Base-by-base conservation (phyloP, 306 rosid genomes). In the Rosa lucieae region DNA sequence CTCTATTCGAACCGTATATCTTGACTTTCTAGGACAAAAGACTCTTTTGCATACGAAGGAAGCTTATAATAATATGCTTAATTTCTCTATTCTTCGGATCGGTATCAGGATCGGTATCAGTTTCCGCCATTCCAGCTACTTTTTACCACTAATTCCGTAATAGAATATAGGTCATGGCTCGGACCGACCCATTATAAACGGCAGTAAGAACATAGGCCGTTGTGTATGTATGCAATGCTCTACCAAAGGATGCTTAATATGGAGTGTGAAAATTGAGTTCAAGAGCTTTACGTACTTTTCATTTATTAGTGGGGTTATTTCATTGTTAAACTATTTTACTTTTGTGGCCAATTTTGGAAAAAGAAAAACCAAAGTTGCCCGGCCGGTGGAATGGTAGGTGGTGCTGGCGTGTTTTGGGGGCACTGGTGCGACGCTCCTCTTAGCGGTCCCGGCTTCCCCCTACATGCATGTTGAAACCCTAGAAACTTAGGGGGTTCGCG, bases 111-210 rank as follows among this genome's bases (percentile, higher is more conserved):
- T 32, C 35, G 6, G 67, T 74, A 40, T 42, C 55, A 66, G 1
- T 35, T 35, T 73, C 52, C 21, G n/a, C 20, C 46, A 72, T 72
- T 72, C 48, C 77, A 35, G 20, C 77, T 73, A 37, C 65, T 52
- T 73, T 68, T 35, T 18, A 51, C 32, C 47, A 72, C 35, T 51
- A 72, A 52, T 72, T 35, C 17, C 3, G 76, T 10, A 10, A 61
- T 72, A 51, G 12, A 15, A 32, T 26, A n/a, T n/a, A 48, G 12
- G 42, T 15, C 20, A 29, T 48, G 75, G 75, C 29, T 11, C 15
- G 37, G 73, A 44, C n/a, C 11, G 39, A 21, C 18, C 39, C 55
- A 44, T 59, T 23, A 59, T 59, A 59, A 59, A 59, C 66, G 35
- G 14, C 15, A n/a, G 66, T 58, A 20, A 55, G 61, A 55, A 55